Base-by-base conservation (phyloP, 805 yeast genomes). In the Myxozyma monticola region DNA sequence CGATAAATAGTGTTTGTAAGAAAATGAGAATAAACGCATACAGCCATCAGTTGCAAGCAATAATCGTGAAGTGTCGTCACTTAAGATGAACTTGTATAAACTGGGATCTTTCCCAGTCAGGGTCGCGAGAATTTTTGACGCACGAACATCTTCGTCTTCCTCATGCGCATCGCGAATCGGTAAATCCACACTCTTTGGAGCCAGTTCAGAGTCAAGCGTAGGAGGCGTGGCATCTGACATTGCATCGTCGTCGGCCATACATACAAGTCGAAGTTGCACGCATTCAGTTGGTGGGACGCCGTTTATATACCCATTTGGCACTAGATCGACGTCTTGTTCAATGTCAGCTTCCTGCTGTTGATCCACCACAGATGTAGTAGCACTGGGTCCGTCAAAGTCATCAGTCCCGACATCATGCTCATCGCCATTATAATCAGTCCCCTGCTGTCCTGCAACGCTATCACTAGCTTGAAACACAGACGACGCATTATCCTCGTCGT, bases 121-220 rank as follows among this genome's bases (percentile, higher is more conserved):
- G 14, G 9, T 10, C 6, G 31, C 42, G 25, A 53, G 30, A 18
- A 51, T 15, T 25, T 53, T 53, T 17, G 39, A 37, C 8, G 43
- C 57, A 20, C 41, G 30, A 8, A 46, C 47, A 26, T 49, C 49
- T 21, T 37, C 51, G 37, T 33, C 53, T n/a, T 38, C 54, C 31
- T 49, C 49, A 26, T 42, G 35, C 3, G 25, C 36, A 34, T 49
- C 54, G 18, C 42, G 42, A 24, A 29, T 31, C n/a, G 37, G 18
- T 1, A 17, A 10, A 8, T 18, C 42, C 7, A 1, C 10, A n/a
- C n/a, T n/a, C n/a, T n/a, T n/a, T n/a, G n/a, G n/a, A n/a, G n/a
- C n/a, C n/a, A n/a, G n/a, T n/a, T n/a, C n/a, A n/a, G n/a, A n/a
- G n/a, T n/a, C n/a, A n/a, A n/a, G n/a, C n/a, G n/a, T n/a, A n/a